Conservation (phyloP, 495 filamentous ascomycete species). For the Haplographium delicatum region DNA sequence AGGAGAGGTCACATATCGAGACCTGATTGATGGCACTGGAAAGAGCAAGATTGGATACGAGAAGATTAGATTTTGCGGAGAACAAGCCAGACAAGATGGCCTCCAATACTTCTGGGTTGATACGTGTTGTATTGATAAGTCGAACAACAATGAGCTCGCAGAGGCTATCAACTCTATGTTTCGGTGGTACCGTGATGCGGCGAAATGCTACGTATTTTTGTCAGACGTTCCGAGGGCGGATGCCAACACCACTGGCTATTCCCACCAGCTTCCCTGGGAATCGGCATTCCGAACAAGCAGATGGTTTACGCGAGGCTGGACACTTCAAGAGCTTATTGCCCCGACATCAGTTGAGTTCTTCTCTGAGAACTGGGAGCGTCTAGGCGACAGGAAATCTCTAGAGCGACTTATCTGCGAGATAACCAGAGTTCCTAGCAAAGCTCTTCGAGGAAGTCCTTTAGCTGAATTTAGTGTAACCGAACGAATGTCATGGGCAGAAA, state of each 20-base stretch:
- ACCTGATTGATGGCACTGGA: no score
- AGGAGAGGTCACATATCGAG: no score
- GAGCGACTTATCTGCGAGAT: conserved; percentile 1
- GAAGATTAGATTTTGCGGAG: no score
- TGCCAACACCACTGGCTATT: not conserved
- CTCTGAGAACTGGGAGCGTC: not conserved
- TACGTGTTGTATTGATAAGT: no score
- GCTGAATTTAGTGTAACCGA: conserved; percentile 10
- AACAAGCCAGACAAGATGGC: no score
- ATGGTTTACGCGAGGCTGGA: conserved; percentile 12
- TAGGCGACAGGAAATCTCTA: conserved; percentile 7
- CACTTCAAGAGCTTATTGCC: conserved; percentile 18
- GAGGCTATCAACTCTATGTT: conserved; percentile 38
- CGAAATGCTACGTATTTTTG: conserved; percentile 13
- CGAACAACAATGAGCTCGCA: no score
- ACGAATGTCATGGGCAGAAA: conserved; percentile 4
- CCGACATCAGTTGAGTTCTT: conserved; percentile 12
- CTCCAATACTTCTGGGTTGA: no score
- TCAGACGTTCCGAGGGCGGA: not conserved
- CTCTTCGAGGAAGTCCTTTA: conserved; percentile 3
- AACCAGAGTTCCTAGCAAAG: conserved; percentile 2
- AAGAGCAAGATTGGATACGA: no score
- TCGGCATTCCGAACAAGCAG: not conserved
- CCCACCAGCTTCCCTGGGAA: conserved; percentile 3
- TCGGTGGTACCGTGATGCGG: conserved; percentile 17